Percentiles rank a stretch among this genome's conserved stretches.
phyloP scores from a whole-genome alignment of 2,329 filamentous ascomycete species.

The Orbilia quercus region DNA sequence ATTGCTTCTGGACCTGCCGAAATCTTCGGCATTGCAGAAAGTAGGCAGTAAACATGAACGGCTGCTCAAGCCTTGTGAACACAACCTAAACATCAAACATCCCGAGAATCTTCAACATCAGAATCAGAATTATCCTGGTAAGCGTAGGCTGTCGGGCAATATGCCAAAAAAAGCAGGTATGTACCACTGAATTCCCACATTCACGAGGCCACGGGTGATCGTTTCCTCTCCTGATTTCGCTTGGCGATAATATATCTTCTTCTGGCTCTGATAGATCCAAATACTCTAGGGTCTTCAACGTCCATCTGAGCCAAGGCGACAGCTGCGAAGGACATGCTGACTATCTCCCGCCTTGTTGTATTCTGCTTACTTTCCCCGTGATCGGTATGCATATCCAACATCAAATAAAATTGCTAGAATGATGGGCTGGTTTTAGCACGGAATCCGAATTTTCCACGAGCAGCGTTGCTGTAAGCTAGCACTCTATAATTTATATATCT shows the following conservation, averaged over 20 bases:
- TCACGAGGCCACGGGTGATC: not conserved
- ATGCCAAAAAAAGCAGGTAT: not conserved
- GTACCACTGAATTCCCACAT: not conserved
- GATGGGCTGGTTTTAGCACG: not conserved
- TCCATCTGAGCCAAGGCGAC: too few relatives aligned
- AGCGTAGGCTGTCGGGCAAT: not conserved
- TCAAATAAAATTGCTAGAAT: not conserved
- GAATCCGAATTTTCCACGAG: not conserved
- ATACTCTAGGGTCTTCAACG: not conserved
- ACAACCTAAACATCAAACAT: not conserved
- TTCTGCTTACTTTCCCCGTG: not conserved
- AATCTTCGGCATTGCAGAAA: constrained; percentile 5
- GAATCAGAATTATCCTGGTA: not conserved
- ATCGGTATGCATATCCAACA: not conserved
- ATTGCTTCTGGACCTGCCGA: constrained; percentile 14
- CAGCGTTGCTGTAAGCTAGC: not conserved
- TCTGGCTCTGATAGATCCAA: not conserved
- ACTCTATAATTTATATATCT: not conserved
- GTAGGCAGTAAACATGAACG: too few relatives aligned
- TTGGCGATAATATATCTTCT: constrained; percentile 2
- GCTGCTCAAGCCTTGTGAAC: constrained; percentile 8
- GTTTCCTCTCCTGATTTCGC: not conserved
- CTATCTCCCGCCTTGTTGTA: not conserved
- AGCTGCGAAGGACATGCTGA: too few relatives aligned
- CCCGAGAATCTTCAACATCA: not conserved